Conservation (phyloP, 352 stramenopile species). For the Phytophthora foliorum region DNA sequence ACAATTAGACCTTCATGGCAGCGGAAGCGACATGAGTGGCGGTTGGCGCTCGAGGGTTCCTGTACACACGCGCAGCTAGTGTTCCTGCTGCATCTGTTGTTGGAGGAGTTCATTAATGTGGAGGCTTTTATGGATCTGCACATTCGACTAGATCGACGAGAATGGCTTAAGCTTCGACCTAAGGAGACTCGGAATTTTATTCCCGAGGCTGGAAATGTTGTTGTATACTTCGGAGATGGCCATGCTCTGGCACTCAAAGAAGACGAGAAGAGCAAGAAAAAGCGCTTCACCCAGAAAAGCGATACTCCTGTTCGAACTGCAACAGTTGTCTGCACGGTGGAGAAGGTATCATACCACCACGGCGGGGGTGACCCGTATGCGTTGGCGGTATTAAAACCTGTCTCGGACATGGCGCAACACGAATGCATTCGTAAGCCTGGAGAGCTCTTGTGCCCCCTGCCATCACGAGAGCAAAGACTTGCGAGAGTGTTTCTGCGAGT, state of each 20-base stretch:
- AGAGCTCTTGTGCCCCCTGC: slow-evolving; percentile 66
- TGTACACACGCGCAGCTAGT: slow-evolving; percentile 80
- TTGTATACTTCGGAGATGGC: slow-evolving; percentile 87
- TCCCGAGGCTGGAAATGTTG: slow-evolving; percentile 66
- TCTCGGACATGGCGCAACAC: slow-evolving; percentile 39
- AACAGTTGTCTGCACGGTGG: slow-evolving; percentile 71
- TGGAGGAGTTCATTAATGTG: slow-evolving; percentile 84
- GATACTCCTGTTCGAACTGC: slow-evolving; percentile 56
- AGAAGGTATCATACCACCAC: slow-evolving; percentile 80
- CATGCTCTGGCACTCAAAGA: slow-evolving; percentile 83
- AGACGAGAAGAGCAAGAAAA: slow-evolving; percentile 82
- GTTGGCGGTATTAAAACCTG: slow-evolving; percentile 61
- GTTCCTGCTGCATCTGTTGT: slow-evolving; percentile 74
- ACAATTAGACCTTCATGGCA: slow-evolving; percentile 80
- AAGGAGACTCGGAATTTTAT: slow-evolving; percentile 85
- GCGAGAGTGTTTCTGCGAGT: slow-evolving; percentile 71
- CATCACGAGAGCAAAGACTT: slow-evolving; percentile 66
- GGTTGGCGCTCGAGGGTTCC: slow-evolving; percentile 66
- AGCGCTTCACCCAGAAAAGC: slow-evolving; percentile 77
- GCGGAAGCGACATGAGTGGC: slow-evolving; percentile 79
- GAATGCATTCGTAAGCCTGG: slow-evolving; percentile 44
- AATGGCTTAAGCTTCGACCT: slow-evolving; percentile 81
- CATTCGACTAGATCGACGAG: slow-evolving; percentile 70
- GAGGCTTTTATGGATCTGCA: slow-evolving; percentile 86
- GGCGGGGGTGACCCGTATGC: slow-evolving; percentile 86